Percentiles rank a stretch among this genome's conserved stretches.
These are phyloP conservation scores for Cystobasidium tubakii DNA, from an alignment of 768 basidiomycete species.

Conservation along the genomic window DNA sequence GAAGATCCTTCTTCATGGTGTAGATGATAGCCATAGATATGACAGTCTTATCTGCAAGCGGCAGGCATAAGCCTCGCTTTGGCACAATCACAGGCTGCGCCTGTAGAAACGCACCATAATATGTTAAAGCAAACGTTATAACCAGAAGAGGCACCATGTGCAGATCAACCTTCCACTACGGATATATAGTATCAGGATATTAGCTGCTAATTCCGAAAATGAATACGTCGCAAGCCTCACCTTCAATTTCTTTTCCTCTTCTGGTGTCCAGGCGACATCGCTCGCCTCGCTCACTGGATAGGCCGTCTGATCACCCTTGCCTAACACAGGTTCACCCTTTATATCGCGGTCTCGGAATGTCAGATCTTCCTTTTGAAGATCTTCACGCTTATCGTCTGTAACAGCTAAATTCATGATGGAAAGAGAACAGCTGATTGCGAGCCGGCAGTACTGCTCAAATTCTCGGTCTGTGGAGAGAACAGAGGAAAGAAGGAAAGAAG, in stretches of 20 bases:
- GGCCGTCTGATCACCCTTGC: not conserved
- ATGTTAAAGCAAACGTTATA: not conserved
- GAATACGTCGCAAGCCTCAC: not conserved
- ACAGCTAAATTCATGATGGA: not conserved
- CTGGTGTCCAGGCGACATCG: not conserved
- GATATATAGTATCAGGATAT: no score
- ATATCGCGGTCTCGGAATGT: not conserved
- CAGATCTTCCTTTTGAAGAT: not conserved
- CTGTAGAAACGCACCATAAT: not conserved
- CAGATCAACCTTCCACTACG: not conserved
- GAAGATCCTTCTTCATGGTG: constrained; percentile 11
- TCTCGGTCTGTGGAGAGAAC: no score
- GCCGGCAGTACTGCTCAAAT: no score
- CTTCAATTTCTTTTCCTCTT: not conserved
- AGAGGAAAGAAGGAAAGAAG: no score
- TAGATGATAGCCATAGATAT: constrained; percentile 15
- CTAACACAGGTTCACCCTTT: not conserved
- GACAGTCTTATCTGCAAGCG: not conserved
- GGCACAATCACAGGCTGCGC: no score
- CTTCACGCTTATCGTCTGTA: not conserved
- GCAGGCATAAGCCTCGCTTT: not conserved
- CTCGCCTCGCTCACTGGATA: not conserved
- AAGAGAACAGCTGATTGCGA: not conserved
- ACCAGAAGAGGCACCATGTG: constrained; percentile 17
- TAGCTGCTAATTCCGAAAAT: no score